These are phyloP conservation scores for Boletus tomentosulus DNA, from an alignment of 768 basidiomycete species.

Conservation along the genomic window DNA sequence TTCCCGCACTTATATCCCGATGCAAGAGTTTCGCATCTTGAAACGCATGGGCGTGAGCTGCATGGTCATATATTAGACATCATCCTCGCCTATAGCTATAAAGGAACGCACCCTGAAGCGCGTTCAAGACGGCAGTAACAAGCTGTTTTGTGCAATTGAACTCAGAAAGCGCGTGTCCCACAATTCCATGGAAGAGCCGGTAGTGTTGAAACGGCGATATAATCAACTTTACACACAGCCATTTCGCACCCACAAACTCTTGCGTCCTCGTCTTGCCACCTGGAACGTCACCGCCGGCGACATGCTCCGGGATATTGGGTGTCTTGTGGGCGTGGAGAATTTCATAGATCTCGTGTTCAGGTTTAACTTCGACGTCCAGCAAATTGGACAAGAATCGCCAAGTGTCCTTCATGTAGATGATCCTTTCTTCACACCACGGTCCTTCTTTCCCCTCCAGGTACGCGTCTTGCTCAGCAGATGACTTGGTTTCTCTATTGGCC, in stretches of 20 bases:
- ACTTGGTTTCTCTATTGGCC: not conserved
- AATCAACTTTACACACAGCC: not conserved
- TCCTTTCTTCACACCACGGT: not conserved
- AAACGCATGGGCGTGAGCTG: slow-evolving; percentile 23
- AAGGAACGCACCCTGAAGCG: not conserved
- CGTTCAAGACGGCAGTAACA: not conserved
- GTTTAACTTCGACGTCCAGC: not conserved
- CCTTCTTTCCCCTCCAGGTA: not conserved
- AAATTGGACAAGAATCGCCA: not conserved
- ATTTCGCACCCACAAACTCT: not conserved
- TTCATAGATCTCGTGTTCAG: slow-evolving; percentile 1
- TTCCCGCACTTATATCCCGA: slow-evolving; percentile 27
- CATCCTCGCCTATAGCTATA: not conserved
- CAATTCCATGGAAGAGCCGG: not conserved
- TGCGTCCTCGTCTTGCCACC: slow-evolving; percentile 1
- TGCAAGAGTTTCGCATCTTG: slow-evolving; percentile 16
- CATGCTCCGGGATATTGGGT: not conserved
- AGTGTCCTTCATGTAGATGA: slow-evolving; percentile 5
- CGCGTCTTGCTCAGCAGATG: not conserved
- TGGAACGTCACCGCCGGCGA: not conserved
- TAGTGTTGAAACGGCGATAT: slow-evolving; percentile 1
- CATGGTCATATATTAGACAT: too few relatives aligned
- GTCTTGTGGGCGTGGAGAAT: not conserved
- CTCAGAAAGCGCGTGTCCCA: not conserved
- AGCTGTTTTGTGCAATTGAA: not conserved